Base-by-base conservation (phyloP, 1,284 basidiomycete species). In the Melampsora larici-populina region DNA sequence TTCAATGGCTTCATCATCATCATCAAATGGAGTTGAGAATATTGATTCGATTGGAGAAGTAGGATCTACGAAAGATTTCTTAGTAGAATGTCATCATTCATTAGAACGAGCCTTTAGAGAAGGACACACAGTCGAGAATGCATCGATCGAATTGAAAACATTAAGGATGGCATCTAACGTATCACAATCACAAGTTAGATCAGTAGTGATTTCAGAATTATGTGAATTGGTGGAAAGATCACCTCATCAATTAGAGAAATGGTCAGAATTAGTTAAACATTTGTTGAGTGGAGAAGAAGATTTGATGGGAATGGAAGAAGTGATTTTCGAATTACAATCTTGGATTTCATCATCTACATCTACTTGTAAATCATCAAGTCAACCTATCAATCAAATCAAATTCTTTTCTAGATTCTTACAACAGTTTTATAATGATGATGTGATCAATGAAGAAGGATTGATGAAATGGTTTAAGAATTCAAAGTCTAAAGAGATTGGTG, bases 131-230 rank as follows among this genome's bases (percentile, higher is more conserved):
- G 89, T 94, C 70, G 93, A 95, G 81, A 93, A 96, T 84, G 93
- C 93, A 0, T 88, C 92, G 0, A 92, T 96, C 81, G 93, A 96
- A 83, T 88, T 96, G 80, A 96, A 95, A 86, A 96, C 93, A 70
- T 87, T 96, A 72, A 90, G 94, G 65, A 96, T 96, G 94, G 92
- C 93, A 60, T 91, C 89, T 80, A 96, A 96, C 82, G 94, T 95
- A 64, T 88, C 91, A 4, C 87, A 94, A 33, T 86, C 87, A 24
- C 87, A 89, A 79, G 93, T 96, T 65, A 87, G 91, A 71, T 90
- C 91, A 83, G 90, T 90, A 18, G 92, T 94, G 36, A 87, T 95
- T 46, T 87, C 87, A 24, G 89, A 88, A 40, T 87, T 93, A 76
- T 90, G 92, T 71, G 88, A 89, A 79, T 87, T 87, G 78, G 89